These are phyloP conservation scores for Oryza rufipogon DNA, from an alignment of 176 grass and related monocot species.

Conservation along the genomic window DNA sequence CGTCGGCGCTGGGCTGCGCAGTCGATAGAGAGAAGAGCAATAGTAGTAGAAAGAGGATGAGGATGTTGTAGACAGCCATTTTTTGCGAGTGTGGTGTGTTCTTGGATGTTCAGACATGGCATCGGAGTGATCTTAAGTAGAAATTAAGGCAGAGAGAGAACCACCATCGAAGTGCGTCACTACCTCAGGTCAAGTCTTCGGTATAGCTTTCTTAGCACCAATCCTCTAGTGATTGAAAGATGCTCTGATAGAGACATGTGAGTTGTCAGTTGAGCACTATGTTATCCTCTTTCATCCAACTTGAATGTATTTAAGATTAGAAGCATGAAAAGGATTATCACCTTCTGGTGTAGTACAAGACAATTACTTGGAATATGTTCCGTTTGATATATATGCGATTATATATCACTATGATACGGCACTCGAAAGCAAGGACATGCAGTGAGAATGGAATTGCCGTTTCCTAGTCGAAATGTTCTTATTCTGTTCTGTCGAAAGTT, in stretches of 20 bases:
- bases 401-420: background rate
- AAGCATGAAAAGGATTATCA: background rate
- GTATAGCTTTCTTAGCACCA: background rate
- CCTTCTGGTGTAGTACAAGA: background rate
- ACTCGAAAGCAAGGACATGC: background rate
- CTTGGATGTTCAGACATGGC: background rate
- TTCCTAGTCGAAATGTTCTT: background rate
- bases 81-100: background rate
- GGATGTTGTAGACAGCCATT: background rate
- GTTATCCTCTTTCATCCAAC: background rate
- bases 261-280: background rate
- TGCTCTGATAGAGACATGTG: background rate
- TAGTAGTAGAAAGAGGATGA: background rate
- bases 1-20: background rate
- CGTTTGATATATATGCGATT: background rate
- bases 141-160: no score
- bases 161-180: background rate
- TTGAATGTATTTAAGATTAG: background rate
- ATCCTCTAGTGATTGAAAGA: background rate
- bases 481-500: background rate
- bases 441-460: background rate
- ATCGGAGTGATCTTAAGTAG: background rate
- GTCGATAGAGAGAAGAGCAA: background rate
- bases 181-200: conserved; percentile 11
- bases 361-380: background rate